Percentiles rank a stretch among this genome's conserved stretches.
Evolutionary conservation across 257 asterid genomes (phyloP).

Genomic region (Fraxinus anomala): DNA sequence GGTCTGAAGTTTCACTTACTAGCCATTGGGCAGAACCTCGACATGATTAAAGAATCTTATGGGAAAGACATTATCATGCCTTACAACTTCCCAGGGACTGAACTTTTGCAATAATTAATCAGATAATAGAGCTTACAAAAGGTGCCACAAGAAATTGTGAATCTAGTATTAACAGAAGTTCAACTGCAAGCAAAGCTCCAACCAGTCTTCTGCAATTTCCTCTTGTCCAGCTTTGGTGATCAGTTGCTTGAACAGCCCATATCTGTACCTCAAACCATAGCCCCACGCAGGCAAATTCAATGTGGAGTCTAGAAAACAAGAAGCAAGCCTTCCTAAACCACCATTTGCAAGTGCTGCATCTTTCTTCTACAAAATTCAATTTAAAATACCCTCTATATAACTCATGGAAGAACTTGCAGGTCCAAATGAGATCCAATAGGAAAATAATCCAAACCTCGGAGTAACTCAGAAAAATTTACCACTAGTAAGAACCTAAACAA

Average conservation of each 20-base stretch:
- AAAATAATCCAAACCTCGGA: not conserved
- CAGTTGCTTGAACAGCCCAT: constrained; percentile 91
- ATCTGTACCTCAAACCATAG: constrained; percentile 93
- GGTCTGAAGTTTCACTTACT: constrained; percentile 60
- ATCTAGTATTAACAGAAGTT: constrained; percentile 18
- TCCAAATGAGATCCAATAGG: constrained; percentile 12
- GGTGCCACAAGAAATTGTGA: constrained; percentile 14
- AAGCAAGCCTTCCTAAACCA: constrained; percentile 99
- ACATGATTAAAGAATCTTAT: constrained; percentile 87
- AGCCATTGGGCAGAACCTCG: constrained; percentile 80
- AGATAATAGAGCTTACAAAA: constrained; percentile 25
- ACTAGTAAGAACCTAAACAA: not conserved
- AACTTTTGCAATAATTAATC: constrained; percentile 63
- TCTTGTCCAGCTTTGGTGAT: constrained; percentile 88
- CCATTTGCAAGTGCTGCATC: constrained; percentile 99
- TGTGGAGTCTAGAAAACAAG: constrained; percentile 97
- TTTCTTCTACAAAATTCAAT: constrained; percentile 66
- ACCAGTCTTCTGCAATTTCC: constrained; percentile 93
- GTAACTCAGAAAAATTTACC: not conserved
- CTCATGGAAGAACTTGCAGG: constrained; percentile 14
- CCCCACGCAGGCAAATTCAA: constrained; percentile 98
- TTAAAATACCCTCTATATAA: constrained; percentile 21
- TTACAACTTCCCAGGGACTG: constrained; percentile 92
- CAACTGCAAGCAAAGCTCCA: constrained; percentile 67
- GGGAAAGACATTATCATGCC: constrained; percentile 94